These are phyloP conservation scores for Aspergillus costaricaensis DNA, from an alignment of 2,329 filamentous ascomycete genomes.

Conservation along the genomic window DNA sequence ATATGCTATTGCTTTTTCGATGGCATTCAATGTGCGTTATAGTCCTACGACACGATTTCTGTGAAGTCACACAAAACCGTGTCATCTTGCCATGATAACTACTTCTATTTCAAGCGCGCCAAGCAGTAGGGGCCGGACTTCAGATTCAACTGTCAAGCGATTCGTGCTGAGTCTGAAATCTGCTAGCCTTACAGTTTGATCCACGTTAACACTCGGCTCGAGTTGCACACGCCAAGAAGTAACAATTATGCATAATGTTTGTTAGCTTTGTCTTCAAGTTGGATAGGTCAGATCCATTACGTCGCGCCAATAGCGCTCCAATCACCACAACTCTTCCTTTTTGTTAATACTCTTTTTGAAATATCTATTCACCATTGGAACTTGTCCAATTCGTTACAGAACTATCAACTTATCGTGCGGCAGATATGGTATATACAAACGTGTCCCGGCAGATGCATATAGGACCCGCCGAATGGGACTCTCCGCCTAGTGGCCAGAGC, in stretches of 20 bases:
- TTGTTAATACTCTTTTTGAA: neutral
- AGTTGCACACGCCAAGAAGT: neutral
- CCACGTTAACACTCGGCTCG: neutral
- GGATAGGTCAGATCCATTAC: neutral
- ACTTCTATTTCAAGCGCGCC: neutral
- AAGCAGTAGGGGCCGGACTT: neutral
- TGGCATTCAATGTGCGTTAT: too few relatives aligned
- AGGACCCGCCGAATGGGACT: neutral
- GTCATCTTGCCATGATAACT: neutral
- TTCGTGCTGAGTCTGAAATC: neutral
- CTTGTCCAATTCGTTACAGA: neutral
- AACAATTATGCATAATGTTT: neutral
- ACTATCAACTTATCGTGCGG: neutral
- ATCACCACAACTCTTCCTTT: too few relatives aligned
- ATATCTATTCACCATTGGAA: too few relatives aligned
- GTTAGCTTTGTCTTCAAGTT: neutral
- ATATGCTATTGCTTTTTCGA: too few relatives aligned
- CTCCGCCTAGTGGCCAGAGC: neutral
- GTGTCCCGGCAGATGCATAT: neutral
- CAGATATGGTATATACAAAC: neutral
- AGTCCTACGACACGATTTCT: neutral
- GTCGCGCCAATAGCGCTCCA: neutral
- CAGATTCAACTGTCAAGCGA: neutral
- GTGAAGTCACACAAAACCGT: neutral
- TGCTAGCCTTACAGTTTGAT: neutral